A percentile compares a stretch with the other conserved stretches of the same genome.
Evolutionary conservation across 1,139 yeast genomes (phyloP).

Genomic region (Debaryomycetaceae sp.): DNA sequence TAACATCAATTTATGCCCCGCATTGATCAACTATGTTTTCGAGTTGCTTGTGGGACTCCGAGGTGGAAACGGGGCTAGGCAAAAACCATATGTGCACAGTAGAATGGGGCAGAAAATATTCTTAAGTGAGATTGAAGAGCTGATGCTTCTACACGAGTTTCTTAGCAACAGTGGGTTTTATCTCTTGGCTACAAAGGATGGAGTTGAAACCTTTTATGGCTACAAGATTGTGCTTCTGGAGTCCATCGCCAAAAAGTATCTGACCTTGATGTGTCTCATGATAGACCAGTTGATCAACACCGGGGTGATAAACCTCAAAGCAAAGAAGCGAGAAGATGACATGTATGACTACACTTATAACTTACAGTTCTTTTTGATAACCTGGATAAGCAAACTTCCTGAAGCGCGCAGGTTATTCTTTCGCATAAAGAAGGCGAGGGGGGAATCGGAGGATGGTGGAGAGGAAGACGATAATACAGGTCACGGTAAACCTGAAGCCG

Average conservation of each 20-base stretch:
- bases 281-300: constrained; percentile 44
- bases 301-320: constrained; percentile 38
- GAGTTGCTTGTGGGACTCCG: constrained; percentile 53
- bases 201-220: constrained; percentile 33
- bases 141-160: constrained; percentile 69
- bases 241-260: constrained; percentile 44
- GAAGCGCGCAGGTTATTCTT: constrained; percentile 39
- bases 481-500: constrained; percentile 1
- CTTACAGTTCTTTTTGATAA: constrained; percentile 52
- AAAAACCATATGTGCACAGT: constrained; percentile 40
- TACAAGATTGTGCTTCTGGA: constrained; percentile 31
- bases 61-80: constrained; percentile 30
- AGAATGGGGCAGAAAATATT: constrained; percentile 46
- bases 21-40: constrained; percentile 53
- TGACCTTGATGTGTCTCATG: constrained; percentile 59
- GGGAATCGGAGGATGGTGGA: constrained; percentile 12
- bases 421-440: constrained; percentile 21
- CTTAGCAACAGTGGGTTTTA: constrained; percentile 51
- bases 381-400: constrained; percentile 53
- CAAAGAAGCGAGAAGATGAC: constrained; percentile 19
- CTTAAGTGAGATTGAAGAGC: constrained; percentile 53
- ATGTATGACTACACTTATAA: constrained; percentile 51
- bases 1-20: constrained; percentile 48
- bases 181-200: constrained; percentile 35
- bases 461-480: constrained; percentile 6